Conservation (phyloP, 345 rosid genomes). For the Citrus sp. region DNA sequence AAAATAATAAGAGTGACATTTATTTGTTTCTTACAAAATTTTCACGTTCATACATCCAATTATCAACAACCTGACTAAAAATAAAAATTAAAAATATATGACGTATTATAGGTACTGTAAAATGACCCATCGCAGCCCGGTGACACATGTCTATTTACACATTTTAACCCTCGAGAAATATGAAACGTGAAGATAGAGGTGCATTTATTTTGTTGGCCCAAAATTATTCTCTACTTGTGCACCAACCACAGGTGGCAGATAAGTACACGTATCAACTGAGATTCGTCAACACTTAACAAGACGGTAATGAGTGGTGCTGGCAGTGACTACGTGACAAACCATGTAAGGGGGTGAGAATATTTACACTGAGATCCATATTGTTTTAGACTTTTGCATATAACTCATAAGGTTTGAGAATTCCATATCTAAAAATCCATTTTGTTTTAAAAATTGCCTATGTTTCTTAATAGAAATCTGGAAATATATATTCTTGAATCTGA, state of each 20-base stretch:
- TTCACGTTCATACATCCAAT: too few relatives aligned
- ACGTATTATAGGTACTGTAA: too few relatives aligned
- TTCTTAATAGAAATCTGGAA: not conserved
- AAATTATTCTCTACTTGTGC: too few relatives aligned
- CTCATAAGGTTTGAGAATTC: not conserved
- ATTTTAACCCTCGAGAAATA: too few relatives aligned
- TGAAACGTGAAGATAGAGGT: too few relatives aligned
- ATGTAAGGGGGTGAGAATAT: not conserved
- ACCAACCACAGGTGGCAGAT: not conserved
- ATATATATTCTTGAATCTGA: not conserved
- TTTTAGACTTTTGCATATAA: too few relatives aligned
- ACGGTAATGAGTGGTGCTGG: not conserved
- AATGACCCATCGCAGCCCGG: too few relatives aligned
- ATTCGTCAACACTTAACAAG: not conserved
- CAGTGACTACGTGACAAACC: not conserved
- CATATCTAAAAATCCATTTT: not conserved
- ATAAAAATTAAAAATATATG: too few relatives aligned
- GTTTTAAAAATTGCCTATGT: not conserved
- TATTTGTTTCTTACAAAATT: too few relatives aligned
- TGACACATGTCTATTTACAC: too few relatives aligned
- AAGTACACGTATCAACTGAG: not conserved
- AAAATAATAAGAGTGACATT: too few relatives aligned
- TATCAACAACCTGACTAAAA: too few relatives aligned
- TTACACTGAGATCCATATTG: not conserved
- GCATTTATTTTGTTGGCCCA: not conserved